phyloP scores from a whole-genome alignment of 2,329 filamentous ascomycete species.

The Fusarium illudens region DNA sequence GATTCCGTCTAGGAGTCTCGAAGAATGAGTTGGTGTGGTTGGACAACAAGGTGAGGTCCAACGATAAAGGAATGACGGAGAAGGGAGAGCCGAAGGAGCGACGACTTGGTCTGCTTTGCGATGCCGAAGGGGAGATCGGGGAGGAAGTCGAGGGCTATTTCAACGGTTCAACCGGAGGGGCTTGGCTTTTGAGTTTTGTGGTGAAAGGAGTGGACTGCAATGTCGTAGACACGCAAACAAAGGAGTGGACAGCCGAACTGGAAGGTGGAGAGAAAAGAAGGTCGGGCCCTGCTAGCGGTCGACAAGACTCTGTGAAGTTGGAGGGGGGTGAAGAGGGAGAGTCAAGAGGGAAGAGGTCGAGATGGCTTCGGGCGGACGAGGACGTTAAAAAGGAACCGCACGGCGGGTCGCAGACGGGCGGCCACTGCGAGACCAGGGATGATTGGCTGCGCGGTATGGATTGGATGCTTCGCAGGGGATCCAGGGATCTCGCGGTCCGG shows the following conservation, averaged over 20 bases:
- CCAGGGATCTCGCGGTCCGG: constrained; percentile 33
- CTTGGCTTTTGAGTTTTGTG: constrained; percentile 35
- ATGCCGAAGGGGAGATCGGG: constrained; percentile 21
- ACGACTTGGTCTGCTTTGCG: constrained; percentile 34
- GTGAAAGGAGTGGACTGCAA: constrained; percentile 46
- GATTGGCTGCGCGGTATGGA: constrained; percentile 35
- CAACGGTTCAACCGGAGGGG: constrained; percentile 42
- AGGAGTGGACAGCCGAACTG: constrained; percentile 35
- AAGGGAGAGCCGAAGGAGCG: constrained; percentile 36
- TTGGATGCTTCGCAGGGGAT: constrained; percentile 35
- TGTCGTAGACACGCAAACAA: constrained; percentile 46
- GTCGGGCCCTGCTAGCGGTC: constrained; percentile 39
- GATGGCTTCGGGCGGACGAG: constrained; percentile 36
- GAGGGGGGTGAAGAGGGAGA: constrained; percentile 39
- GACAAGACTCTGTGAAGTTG: constrained; percentile 37
- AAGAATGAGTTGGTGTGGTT: constrained; percentile 28
- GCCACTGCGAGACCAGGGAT: constrained; percentile 32
- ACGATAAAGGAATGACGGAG: constrained; percentile 37
- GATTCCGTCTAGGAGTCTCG: constrained; percentile 42
- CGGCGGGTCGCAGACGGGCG: constrained; percentile 34
- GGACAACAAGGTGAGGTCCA: constrained; percentile 36
- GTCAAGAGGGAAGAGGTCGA: constrained; percentile 30
- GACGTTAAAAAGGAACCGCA: constrained; percentile 44
- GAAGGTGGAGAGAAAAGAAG: constrained; percentile 20
- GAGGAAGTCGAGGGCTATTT: constrained; percentile 39